Evolutionary conservation across 345 rosid genomes (phyloP).

Genomic region (thale cress (Arabidopsis thaliana)): DNA sequence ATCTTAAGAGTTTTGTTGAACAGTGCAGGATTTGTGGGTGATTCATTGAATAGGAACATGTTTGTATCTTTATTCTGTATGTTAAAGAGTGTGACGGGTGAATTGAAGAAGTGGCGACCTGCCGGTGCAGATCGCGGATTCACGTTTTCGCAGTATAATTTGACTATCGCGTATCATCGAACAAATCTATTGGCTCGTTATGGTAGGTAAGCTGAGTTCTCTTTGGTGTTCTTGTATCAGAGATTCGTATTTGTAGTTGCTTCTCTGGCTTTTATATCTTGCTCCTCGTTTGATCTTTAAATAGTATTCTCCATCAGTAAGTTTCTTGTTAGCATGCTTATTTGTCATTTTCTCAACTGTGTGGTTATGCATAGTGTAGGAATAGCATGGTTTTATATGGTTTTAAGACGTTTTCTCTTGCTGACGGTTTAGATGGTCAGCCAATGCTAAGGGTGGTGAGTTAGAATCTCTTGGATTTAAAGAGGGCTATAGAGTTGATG

Average conservation of each 20-base stretch:
- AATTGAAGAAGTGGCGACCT: constrained; percentile 93
- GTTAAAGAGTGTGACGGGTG: constrained; percentile 60
- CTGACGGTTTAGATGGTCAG: constrained; percentile 65
- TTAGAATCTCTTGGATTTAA: constrained; percentile 82
- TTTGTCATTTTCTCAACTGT: neutral
- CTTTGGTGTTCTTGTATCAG: neutral
- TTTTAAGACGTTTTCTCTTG: neutral
- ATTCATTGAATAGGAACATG: constrained; percentile 96
- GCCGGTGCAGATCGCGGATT: constrained; percentile 95
- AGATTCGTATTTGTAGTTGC: neutral
- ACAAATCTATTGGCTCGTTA: constrained; percentile 90
- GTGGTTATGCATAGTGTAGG: neutral
- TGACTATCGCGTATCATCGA: constrained; percentile 90
- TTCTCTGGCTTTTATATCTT: neutral
- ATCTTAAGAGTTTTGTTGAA: constrained; percentile 45
- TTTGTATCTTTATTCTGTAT: constrained; percentile 85
- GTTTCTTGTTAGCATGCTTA: neutral
- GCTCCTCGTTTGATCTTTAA: neutral
- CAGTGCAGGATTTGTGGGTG: constrained; percentile 95
- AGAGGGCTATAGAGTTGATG: constrained; percentile 89
- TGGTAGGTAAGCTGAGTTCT: constrained; percentile 82
- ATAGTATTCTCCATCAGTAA: neutral
- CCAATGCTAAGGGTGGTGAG: constrained; percentile 66
- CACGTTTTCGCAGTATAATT: constrained; percentile 74
- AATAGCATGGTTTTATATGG: neutral